Evolutionary conservation across 179 eudicot genomes (phyloP), one percentile per base, ranked within the genome.

Genomic region (Patellifolia procumbens): DNA sequence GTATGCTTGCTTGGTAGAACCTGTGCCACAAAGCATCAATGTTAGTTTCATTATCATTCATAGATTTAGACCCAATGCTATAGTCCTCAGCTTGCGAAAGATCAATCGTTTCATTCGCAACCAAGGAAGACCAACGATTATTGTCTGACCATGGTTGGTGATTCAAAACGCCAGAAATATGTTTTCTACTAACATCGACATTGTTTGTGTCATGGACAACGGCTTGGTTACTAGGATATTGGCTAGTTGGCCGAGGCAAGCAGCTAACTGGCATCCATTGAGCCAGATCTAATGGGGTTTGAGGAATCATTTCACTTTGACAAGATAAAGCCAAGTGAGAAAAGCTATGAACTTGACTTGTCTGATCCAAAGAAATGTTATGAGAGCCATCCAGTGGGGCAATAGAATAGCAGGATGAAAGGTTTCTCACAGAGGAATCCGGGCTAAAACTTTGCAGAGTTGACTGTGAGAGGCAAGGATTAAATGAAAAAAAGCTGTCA

Each of bases 1-100:
- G n/a, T n/a, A n/a, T n/a, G n/a, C n/a, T n/a, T n/a, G 28, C 39
- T 37, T 24, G 53, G n/a, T 72, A 19, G n/a, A 39, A 78, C 76
- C 72, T 78, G 72, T 52, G 72, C 65, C 66, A 39, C 55, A 63
- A 72, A 72, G 45, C 58, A 72, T 63, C 65, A 51, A 29, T 53
- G 46, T 72, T 63, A 52, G 10, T 29, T 26, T 16, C 7, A 28
- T 39, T 51, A 66, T 26, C 42, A 66, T 56, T 17, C n/a, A 35
- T 53, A 56, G 13, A 16, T 64, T n/a, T 69, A 28, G 48, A 9
- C 3, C 48, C 46, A 70, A 59, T n/a, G n/a, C n/a, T 1, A 31
- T 58, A 26, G 53, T 20, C 55, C 31, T 28, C 32, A 48, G 16
- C 17, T 49, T 29, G 76, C 71, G 70, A 22, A 61, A n/a, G n/a